Evolutionary conservation across 495 filamentous ascomycete species (phyloP), one percentile per base, ranked within the genome.

Genomic region (Talaromyces trachyspermus): DNA sequence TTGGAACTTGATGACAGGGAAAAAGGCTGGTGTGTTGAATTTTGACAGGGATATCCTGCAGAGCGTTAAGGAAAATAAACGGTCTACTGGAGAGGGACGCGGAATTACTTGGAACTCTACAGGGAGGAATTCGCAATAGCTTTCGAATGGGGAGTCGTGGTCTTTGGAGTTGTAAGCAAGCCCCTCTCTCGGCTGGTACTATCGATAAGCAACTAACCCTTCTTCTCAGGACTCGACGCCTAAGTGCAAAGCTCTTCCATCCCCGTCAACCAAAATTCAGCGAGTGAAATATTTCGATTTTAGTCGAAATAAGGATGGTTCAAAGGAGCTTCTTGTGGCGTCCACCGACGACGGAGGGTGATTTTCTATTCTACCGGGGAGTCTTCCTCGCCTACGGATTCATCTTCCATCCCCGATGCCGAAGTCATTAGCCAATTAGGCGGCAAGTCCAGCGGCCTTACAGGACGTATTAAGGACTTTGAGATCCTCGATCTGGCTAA

Each of bases 1-100:
- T 50, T 99, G 92, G 92, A 97, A 99, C 56, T 58, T 99, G 41
- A 88, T 95, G 55, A 97, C 92, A 22, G 94, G 90, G 3, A 94
- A 89, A 72, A 96, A 95, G 63, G 88, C 88, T 14, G 86, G 89
- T 14, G 90, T 95, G 37, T 63, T 97, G 55, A 91, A 85, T 57
- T 96, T 97, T 54, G 76, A 71, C 51, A 71, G 74, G 48, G 77
- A 81, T 1, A 69, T 85, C 49, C 63, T 95, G 46, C 66, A 72
- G 37, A 76, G 82, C 50, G 75, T 85, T 27, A 86, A 85, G 12
- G 89, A 95, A 66, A 75, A 79, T n/a, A 80, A 74, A 59, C 81
- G 78, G 64, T 79, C 79, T 32, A 79, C 77, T 47, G 89, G 90
- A 7, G 92, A 97, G 61, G 90, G 89, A n/a, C 70, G 81, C 35